These are phyloP conservation scores for Ascochyta rabiei DNA, from an alignment of 2,329 filamentous ascomycete species.

Conservation along the genomic window DNA sequence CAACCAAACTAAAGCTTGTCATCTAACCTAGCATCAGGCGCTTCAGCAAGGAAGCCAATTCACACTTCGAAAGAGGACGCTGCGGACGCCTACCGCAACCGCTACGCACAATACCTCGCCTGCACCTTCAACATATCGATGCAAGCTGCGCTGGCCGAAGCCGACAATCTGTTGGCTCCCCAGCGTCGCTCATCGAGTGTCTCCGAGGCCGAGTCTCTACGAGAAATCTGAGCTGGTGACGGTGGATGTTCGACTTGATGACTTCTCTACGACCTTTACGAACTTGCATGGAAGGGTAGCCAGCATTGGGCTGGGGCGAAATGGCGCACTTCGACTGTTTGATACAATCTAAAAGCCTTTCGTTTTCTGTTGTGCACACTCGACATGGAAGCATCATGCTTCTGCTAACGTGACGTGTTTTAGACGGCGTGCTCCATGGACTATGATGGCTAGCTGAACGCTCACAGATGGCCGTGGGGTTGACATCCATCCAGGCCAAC, in stretches of 20 bases:
- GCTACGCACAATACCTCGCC: conserved; percentile 49
- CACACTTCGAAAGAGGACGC: conserved; percentile 42
- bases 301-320: conserved; percentile 30
- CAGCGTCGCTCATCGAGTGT: conserved; percentile 40
- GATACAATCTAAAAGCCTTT: conserved; percentile 31
- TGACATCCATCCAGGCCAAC: background rate
- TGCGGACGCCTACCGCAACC: conserved; percentile 43
- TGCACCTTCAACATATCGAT: conserved; percentile 49
- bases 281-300: conserved; percentile 29
- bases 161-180: conserved; percentile 44
- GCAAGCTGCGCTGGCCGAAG: conserved; percentile 46
- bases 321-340: conserved; percentile 24
- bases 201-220: conserved; percentile 44
- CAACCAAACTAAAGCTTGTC: conserved; percentile 43
- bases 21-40: conserved; percentile 45
- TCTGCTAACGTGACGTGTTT: conserved; percentile 27
- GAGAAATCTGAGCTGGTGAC: conserved; percentile 31
- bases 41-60: conserved; percentile 41
- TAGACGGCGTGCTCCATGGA: conserved; percentile 9
- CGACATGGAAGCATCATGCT: conserved; percentile 21
- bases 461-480: background rate
- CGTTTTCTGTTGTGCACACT: conserved; percentile 30
- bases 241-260: conserved; percentile 25
- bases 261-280: conserved; percentile 17
- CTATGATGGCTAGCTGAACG: background rate